Evolutionary conservation across 768 basidiomycete species (phyloP), one percentile per base, ranked within the genome.

Genomic region (Chalciporus chontae): DNA sequence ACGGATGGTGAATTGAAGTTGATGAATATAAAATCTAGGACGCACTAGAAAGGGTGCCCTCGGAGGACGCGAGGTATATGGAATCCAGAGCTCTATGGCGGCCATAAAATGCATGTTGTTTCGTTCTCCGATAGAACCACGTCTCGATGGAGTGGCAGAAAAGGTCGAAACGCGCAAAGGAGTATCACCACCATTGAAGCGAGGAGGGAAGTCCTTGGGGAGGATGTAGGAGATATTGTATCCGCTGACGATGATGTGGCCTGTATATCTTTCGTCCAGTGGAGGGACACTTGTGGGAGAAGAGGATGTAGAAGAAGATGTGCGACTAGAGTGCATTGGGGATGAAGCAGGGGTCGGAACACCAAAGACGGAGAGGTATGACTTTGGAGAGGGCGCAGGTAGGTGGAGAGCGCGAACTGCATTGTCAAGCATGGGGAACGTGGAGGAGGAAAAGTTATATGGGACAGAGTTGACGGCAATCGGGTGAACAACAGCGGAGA

Each of bases 171-270:
- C 47, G 19, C 60, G 65, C 11, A 44, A 27, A 17, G 52, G 45
- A 36, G 53, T 57, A 18, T 68, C 68, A 15, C 61, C 58, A 2
- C 38, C 46, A 34, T 53, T 40, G 8, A 70, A 68, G 8, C 64
- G 60, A 24, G 67, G 67, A n/a, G 68, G 67, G 29, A 90, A 83
- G 47, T 78, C 77, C 58, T 77, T 90, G 14, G 89, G 89, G 10
- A 87, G 72, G 13, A 90, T 80, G 58, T 83, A 90, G 9, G 85
- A 83, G 47, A 91, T 81, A 52, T 84, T 77, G 62, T 90, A 91
- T 36, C 80, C 80, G 63, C 81, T 87, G 55, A 91, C 81, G 31
- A 87, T 77, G 48, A 91, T 84, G 43, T 83, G 80, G 3, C 89
- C 89, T 0, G 83, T 82, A 55, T 87, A 89, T 59, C 77, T 79